Evolutionary conservation across 2,329 filamentous ascomycete species (phyloP).

Genomic region (Fusarium guadeloupense): DNA sequence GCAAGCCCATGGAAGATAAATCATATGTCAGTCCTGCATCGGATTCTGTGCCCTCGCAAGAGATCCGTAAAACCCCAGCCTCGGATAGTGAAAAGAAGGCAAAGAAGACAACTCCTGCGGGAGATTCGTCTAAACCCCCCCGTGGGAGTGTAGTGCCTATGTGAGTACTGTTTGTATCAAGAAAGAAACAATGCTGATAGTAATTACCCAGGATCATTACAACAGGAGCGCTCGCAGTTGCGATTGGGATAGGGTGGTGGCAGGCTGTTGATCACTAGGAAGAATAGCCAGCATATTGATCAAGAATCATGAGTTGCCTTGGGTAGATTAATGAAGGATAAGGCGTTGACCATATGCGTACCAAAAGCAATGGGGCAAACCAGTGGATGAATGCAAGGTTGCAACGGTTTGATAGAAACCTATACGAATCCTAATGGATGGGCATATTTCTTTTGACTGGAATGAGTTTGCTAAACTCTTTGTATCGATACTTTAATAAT

Average conservation of each 20-base stretch:
- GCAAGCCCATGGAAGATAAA: constrained; percentile 4
- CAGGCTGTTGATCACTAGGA: constrained; percentile 30
- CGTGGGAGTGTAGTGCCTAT: constrained; percentile 29
- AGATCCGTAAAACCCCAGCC: not conserved
- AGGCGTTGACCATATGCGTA: not conserved
- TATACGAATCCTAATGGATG: constrained; percentile 24
- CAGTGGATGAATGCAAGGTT: constrained; percentile 1
- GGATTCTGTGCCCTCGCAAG: not conserved
- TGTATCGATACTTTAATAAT: not conserved
- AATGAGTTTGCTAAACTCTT: not conserved
- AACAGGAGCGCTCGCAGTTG: constrained; percentile 39
- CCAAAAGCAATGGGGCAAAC: constrained; percentile 9
- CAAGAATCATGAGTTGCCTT: constrained; percentile 1
- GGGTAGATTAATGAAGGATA: constrained; percentile 15
- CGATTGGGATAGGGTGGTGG: constrained; percentile 43
- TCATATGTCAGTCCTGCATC: not conserved
- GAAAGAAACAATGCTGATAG: constrained; percentile 12
- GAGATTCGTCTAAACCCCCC: constrained; percentile 10
- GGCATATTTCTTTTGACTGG: constrained; percentile 19
- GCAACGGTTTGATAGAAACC: constrained; percentile 9
- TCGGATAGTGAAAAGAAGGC: not conserved
- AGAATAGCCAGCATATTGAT: not conserved
- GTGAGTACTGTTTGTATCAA: constrained; percentile 17
- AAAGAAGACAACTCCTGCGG: constrained; percentile 3
- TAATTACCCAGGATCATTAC: constrained; percentile 33